These are phyloP conservation scores for Chaetoscypha palmicola DNA, from an alignment of 2,329 filamentous ascomycete genomes.

Conservation along the genomic window DNA sequence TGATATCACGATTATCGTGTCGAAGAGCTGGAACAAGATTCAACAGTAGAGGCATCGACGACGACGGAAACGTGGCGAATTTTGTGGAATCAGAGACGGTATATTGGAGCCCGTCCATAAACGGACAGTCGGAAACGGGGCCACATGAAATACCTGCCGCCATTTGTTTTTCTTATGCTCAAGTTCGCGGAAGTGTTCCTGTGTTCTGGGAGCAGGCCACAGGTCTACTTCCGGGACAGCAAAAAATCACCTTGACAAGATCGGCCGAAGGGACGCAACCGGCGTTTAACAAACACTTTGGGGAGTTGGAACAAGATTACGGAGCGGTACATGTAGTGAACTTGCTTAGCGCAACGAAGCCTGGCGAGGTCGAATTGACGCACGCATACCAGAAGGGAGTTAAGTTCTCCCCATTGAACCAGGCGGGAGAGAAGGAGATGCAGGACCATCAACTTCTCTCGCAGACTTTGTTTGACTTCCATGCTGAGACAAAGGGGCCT, in stretches of 20 bases:
- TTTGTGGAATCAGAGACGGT: slow-evolving; percentile 98
- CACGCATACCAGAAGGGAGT: slow-evolving; percentile 74
- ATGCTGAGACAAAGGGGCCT: slow-evolving; percentile 83
- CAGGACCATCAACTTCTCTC: slow-evolving; percentile 68
- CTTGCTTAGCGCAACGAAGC: slow-evolving; percentile 82
- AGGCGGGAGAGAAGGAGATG: slow-evolving; percentile 45
- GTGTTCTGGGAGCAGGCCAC: slow-evolving; percentile 95
- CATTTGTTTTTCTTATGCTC: slow-evolving; percentile 84
- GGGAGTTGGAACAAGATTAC: slow-evolving; percentile 76
- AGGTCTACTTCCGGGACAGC: slow-evolving; percentile 81
- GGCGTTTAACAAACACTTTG: slow-evolving; percentile 92
- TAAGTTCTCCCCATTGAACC: slow-evolving; percentile 63
- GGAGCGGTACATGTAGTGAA: slow-evolving; percentile 91
- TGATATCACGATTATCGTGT: slow-evolving; percentile 89
- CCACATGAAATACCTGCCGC: slow-evolving; percentile 36
- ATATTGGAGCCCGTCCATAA: slow-evolving; percentile 66
- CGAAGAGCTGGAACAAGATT: slow-evolving; percentile 88
- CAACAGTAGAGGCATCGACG: slow-evolving; percentile 95
- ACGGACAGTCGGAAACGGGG: slow-evolving; percentile 16
- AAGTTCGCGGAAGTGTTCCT: slow-evolving; percentile 87
- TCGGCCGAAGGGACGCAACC: slow-evolving; percentile 87
- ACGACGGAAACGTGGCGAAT: slow-evolving; percentile 95
- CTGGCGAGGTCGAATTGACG: slow-evolving; percentile 78
- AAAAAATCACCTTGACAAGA: slow-evolving; percentile 87
- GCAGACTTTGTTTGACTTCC: slow-evolving; percentile 90